A percentile compares a stretch with the other conserved stretches of the same genome.
These are phyloP conservation scores for Tricholoma terreum DNA, from an alignment of 768 basidiomycete species.

Conservation along the genomic window DNA sequence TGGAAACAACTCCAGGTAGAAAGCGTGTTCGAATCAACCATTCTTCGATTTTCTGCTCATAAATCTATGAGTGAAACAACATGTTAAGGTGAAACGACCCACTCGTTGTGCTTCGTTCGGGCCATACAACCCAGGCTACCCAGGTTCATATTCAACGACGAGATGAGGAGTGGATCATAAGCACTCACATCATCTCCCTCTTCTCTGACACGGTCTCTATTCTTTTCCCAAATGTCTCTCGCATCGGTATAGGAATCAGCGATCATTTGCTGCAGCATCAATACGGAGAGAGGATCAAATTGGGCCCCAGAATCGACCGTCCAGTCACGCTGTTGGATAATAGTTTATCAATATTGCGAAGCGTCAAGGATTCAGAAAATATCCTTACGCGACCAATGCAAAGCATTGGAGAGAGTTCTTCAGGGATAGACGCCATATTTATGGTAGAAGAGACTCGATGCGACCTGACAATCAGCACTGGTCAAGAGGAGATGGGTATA, in stretches of 20 bases:
- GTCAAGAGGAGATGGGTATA: not conserved
- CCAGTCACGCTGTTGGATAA: not conserved
- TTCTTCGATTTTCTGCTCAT: slow-evolving; percentile 11
- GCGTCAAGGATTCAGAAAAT: not conserved
- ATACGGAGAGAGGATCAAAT: slow-evolving; percentile 6
- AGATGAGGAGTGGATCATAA: not conserved
- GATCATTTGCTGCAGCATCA: slow-evolving; percentile 17
- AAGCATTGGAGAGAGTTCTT: not conserved
- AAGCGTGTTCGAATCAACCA: slow-evolving; percentile 9
- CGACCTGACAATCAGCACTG: not conserved
- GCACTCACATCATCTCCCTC: slow-evolving; percentile 8
- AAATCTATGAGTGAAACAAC: not conserved
- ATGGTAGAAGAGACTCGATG: not conserved
- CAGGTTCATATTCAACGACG: not conserved
- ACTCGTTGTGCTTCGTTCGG: slow-evolving; percentile 15
- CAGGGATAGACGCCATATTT: not conserved
- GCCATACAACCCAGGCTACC: slow-evolving; percentile 11
- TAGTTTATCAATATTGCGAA: not conserved
- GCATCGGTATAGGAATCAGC: slow-evolving; percentile 17
- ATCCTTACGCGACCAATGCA: not conserved
- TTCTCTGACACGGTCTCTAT: slow-evolving; percentile 3
- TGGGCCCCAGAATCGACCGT: not conserved
- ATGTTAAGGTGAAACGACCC: not conserved
- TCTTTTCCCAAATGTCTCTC: slow-evolving; percentile 10
- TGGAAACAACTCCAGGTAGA: not conserved